A percentile compares a stretch with the other conserved stretches of the same genome.
Evolutionary conservation across 1,284 basidiomycete species (phyloP).

Genomic region (Agroathelia rolfsii): DNA sequence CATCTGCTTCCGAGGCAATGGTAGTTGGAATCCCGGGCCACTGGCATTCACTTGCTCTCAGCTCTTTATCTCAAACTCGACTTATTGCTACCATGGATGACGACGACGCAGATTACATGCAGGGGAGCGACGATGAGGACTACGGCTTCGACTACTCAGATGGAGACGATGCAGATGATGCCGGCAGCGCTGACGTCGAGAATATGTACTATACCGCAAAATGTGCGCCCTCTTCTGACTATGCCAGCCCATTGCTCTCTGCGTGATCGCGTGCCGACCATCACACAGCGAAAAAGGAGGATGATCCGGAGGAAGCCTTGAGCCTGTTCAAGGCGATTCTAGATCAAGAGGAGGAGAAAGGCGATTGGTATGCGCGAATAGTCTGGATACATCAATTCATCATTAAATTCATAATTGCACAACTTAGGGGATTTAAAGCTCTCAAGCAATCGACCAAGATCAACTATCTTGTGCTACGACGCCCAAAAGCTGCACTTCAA

Average conservation of each 20-base stretch:
- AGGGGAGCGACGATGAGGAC: slow-evolving; percentile 82
- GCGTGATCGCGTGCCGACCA: slow-evolving; percentile 6
- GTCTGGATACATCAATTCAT: neutral
- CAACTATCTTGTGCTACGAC: slow-evolving; percentile 70
- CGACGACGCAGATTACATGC: slow-evolving; percentile 85
- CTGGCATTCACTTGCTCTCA: no score
- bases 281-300: slow-evolving; percentile 77
- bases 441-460: slow-evolving; percentile 97
- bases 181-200: slow-evolving; percentile 87
- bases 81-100: slow-evolving; percentile 59
- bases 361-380: slow-evolving; percentile 86
- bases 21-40: no score
- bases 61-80: no score
- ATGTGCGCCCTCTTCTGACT: slow-evolving; percentile 39
- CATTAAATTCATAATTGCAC: slow-evolving; percentile 1
- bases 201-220: slow-evolving; percentile 99
- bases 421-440: slow-evolving; percentile 99
- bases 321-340: slow-evolving; percentile 84
- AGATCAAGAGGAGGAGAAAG: slow-evolving; percentile 81
- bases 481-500: slow-evolving; percentile 77
- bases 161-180: slow-evolving; percentile 72
- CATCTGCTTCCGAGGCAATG: no score
- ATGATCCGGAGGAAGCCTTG: slow-evolving; percentile 82
- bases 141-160: slow-evolving; percentile 98
- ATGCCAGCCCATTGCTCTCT: slow-evolving; percentile 4